Base-by-base conservation (phyloP, 1,284 basidiomycete species). In the Hypsizygus ulmarius region DNA sequence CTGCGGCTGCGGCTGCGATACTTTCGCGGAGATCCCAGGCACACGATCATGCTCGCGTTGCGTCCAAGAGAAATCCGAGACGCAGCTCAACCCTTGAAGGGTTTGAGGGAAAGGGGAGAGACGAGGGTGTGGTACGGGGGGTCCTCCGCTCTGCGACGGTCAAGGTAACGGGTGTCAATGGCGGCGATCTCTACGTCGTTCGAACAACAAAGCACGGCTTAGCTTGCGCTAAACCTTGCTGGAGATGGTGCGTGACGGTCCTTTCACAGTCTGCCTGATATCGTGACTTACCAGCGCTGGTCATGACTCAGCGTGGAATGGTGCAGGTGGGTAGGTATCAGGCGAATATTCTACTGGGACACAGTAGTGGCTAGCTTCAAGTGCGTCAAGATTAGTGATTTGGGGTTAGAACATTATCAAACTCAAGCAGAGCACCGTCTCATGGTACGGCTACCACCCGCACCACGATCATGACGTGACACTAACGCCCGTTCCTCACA, bases 301-400 rank as follows among this genome's bases (percentile, higher is more conserved):
- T 29, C 47, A 18, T 15, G 18, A 21, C 5, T 41, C 32, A 64
- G 63, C 50, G 52, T 80, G 21, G 71, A 77, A 49, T 80, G 76
- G 77, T 80, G 75, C 58, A 61, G 65, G 32, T 81, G 79, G 78
- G 78, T 78, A 15, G 79, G 78, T 0, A 72, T 82, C 50, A 79
- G 73, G 64, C 69, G 77, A 30, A 71, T 81, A 34, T 81, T 78
- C 57, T 73, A 80, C 54, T 81, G 77, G 75, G 70, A 78, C 53
- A 64, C 61, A 9, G 63, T 60, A 15, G 62, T 64, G 50, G 66
- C 66, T 40, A 64, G 62, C 50, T 82, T 81, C 55, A 66, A 77
- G 39, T 71, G 75, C 50, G 68, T 82, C 51, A 81, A 78, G 65
- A 75, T 79, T 39, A 74, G 76, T 51, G 69, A 67, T 42, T 64